Conservation (phyloP, 352 stramenopile species). For the Pythium sp. region DNA sequence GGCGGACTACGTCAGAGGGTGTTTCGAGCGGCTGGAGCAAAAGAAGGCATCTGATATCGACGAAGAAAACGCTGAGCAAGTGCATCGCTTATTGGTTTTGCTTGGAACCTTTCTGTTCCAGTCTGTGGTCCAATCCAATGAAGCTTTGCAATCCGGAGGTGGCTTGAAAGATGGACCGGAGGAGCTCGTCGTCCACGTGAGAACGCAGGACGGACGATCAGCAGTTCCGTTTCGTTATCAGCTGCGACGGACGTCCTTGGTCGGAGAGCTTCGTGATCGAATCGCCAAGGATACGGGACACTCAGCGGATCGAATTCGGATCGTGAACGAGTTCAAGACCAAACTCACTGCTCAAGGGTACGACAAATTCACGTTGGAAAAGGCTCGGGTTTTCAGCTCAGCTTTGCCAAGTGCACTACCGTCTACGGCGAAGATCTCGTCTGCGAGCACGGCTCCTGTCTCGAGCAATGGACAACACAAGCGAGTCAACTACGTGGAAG, state of each 20-base stretch:
- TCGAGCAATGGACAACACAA: constrained; percentile 24
- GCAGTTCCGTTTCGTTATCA: constrained; percentile 63
- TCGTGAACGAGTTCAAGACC: constrained; percentile 69
- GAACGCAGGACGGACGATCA: constrained; percentile 60
- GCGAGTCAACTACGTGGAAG: constrained; percentile 43
- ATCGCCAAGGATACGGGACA: constrained; percentile 65
- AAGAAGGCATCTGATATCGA: constrained; percentile 19
- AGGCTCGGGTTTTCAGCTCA: constrained; percentile 48
- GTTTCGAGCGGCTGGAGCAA: constrained; percentile 38
- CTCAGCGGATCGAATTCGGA: constrained; percentile 55
- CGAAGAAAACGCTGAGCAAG: constrained; percentile 26
- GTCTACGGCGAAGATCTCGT: constrained; percentile 21
- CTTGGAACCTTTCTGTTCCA: constrained; percentile 81
- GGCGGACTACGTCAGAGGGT: constrained; percentile 55
- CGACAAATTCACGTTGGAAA: constrained; percentile 67
- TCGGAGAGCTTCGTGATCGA: constrained; percentile 58
- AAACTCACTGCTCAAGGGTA: constrained; percentile 69
- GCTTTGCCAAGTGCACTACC: constrained; percentile 8
- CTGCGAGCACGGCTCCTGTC: constrained; percentile 27
- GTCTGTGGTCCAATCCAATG: constrained; percentile 36
- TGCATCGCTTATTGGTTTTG: constrained; percentile 54
- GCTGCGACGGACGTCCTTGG: constrained; percentile 49
- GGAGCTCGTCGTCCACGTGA: constrained; percentile 66
- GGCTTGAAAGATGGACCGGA: constrained; percentile 32
- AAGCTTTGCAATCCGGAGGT: background rate